A percentile compares a stretch with the other conserved stretches of the same genome.
These are phyloP conservation scores for Aspergillus sp. DNA, from an alignment of 2,329 filamentous ascomycete genomes.

Conservation along the genomic window DNA sequence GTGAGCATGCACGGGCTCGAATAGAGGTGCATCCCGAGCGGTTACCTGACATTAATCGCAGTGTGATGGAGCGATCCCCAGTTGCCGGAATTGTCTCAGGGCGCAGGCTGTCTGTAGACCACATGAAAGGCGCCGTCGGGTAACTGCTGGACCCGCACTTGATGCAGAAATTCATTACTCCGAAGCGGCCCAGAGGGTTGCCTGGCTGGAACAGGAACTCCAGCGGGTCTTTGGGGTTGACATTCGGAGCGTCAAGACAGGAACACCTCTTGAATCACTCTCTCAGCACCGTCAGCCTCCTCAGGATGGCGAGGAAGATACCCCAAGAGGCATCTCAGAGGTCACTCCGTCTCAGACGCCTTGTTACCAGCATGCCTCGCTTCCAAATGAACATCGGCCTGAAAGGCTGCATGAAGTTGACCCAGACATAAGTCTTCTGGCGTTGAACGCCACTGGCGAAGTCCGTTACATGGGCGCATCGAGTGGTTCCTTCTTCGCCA, in stretches of 20 bases:
- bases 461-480: conserved; percentile 1
- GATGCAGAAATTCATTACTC: neutral
- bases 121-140: conserved; percentile 1
- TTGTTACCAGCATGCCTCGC: neutral
- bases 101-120: neutral
- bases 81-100: conserved; percentile 2
- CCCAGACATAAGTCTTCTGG: conserved; percentile 3
- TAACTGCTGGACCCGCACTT: neutral
- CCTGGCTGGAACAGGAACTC: conserved; percentile 4
- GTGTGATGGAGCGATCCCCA: conserved; percentile 1
- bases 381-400: neutral
- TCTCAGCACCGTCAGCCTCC: neutral
- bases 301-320: neutral
- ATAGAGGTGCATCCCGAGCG: neutral
- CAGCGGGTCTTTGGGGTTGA: conserved; percentile 2
- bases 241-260: neutral
- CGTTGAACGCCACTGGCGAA: conserved; percentile 1
- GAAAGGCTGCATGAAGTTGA: conserved; percentile 2
- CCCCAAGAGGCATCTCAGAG: neutral
- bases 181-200: neutral
- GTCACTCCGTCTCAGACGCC: neutral
- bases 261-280: neutral
- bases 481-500: conserved; percentile 4
- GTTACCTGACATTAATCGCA: neutral
- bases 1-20: neutral